Base-by-base conservation (phyloP, 768 basidiomycete genomes). In the Mycena floridula region DNA sequence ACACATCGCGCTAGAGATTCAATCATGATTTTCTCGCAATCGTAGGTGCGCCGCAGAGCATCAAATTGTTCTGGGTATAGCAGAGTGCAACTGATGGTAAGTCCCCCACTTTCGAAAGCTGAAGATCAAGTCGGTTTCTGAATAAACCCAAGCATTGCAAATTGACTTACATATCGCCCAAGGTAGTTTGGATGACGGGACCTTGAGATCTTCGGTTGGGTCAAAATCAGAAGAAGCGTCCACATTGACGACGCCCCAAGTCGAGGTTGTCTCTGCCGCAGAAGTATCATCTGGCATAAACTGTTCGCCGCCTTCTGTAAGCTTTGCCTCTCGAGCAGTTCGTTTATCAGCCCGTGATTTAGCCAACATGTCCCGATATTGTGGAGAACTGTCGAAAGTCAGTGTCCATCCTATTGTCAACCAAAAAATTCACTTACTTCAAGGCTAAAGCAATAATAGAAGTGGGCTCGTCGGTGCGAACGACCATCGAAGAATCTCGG, bases 11-110 rank as follows among this genome's bases (percentile, higher is more conserved):
- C 85, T 13, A 99, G 66, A 0, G 90, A 93, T 59, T 97, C 93
- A 32, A 98, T 79, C 67, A 97, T 91, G 54, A 88, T 92, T 57
- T 84, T 85, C 55, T 96, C 91, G 57, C 92, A 96, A 50, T 93
- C 89, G 53, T 95, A 98, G 15, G 85, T 92, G 25, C 89, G 76
- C 12, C 96, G 81, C 35, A 99, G 63, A 3, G 89, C 90, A 53
- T 98, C 94, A 52, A 99, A 99, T 59, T 96, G 93, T 58, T 98
- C 95, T 1, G 94, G 92, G 60, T 91, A 97, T 37, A 98, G 79
- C 47, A 97, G 84, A 2, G 89, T 90, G 57, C 93, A 96, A 55
- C 90, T 92, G 56, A 96, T 94, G 22, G 83, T 89, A 43, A 94
- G 66, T 16, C 88, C 85, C 25, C 88, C 89, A 51, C 89, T 92